Evolutionary conservation across 2,329 filamentous ascomycete genomes (phyloP).

Genomic region (Alternaria sp.): DNA sequence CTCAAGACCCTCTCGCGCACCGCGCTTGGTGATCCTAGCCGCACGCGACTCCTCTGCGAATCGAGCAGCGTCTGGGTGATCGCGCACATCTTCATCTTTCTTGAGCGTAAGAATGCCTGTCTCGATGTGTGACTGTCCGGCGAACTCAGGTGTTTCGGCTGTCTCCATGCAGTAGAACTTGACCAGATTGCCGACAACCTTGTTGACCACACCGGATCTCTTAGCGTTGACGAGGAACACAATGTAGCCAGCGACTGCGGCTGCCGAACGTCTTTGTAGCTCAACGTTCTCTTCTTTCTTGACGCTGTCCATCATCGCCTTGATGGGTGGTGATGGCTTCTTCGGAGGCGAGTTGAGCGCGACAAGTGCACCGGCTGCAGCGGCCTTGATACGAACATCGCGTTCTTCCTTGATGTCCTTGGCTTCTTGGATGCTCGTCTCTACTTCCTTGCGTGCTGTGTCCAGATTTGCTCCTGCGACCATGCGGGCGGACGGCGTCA

Average conservation of each 20-base stretch:
- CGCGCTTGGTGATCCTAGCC: conserved; percentile 86
- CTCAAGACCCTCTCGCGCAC: conserved; percentile 92
- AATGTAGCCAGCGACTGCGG: conserved; percentile 84
- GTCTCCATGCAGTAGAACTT: conserved; percentile 99
- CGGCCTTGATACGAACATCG: conserved; percentile 84
- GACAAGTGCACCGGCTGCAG: conserved; percentile 85
- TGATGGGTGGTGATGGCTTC: conserved; percentile 91
- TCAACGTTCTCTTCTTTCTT: conserved; percentile 93
- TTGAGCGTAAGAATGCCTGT: conserved; percentile 88
- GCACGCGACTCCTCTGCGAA: conserved; percentile 89
- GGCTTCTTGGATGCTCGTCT: conserved; percentile 78
- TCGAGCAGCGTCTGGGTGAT: conserved; percentile 87
- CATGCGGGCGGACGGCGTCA: conserved; percentile 86
- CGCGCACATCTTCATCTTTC: conserved; percentile 94
- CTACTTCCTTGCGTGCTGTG: conserved; percentile 75
- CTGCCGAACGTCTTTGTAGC: conserved; percentile 84
- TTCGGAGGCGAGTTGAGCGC: conserved; percentile 88
- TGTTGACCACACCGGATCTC: conserved; percentile 86
- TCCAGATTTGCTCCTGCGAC: conserved; percentile 79
- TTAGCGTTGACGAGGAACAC: conserved; percentile 81
- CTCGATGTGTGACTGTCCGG: conserved; percentile 78
- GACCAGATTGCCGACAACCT: conserved; percentile 92
- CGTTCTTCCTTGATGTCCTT: conserved; percentile 78
- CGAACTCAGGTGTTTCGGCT: conserved; percentile 95
- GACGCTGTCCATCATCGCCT: conserved; percentile 97